A percentile compares a stretch with the other conserved stretches of the same genome.
These are phyloP conservation scores for Kalanchoe fedtschenkoi DNA, from an alignment of 164 flowering plant genomes.

Conservation along the genomic window DNA sequence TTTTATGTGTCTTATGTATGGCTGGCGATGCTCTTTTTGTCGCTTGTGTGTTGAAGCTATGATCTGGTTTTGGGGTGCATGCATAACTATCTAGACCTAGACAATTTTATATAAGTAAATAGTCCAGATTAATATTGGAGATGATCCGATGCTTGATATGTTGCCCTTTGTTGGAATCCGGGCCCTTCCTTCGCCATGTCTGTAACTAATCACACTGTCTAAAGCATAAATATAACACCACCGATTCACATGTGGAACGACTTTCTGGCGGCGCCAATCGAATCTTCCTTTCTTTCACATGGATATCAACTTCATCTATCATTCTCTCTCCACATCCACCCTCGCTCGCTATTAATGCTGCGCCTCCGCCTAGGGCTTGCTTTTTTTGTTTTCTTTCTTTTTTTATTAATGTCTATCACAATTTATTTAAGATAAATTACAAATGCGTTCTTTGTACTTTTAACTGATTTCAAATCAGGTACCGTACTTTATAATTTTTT, in stretches of 20 bases:
- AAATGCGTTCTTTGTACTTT: too few species aligned
- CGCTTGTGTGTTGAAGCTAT: neutral
- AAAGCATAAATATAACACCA: neutral
- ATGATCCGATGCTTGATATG: slow-evolving; percentile 7
- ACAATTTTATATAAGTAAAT: too few species aligned
- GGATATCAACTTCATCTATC: slow-evolving; percentile 2
- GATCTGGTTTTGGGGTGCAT: too few species aligned
- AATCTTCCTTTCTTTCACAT: slow-evolving; percentile 5
- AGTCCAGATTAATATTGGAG: too few species aligned
- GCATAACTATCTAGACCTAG: neutral
- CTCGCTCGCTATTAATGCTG: too few species aligned
- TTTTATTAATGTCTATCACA: too few species aligned
- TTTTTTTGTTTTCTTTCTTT: too few species aligned
- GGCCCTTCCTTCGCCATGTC: slow-evolving; percentile 6
- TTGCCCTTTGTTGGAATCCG: slow-evolving; percentile 7
- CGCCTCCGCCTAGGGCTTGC: too few species aligned
- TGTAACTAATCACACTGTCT: slow-evolving; percentile 1
- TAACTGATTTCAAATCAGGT: too few species aligned
- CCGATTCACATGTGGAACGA: neutral
- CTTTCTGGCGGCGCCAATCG: neutral
- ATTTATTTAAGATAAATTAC: too few species aligned
- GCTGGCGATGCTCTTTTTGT: slow-evolving; percentile 1
- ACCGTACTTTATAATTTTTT: too few species aligned
- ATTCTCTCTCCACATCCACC: neutral
- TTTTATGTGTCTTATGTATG: too few species aligned